phyloP scores from a whole-genome alignment of 169 alveolate species.

The Plasmodium fragile region DNA sequence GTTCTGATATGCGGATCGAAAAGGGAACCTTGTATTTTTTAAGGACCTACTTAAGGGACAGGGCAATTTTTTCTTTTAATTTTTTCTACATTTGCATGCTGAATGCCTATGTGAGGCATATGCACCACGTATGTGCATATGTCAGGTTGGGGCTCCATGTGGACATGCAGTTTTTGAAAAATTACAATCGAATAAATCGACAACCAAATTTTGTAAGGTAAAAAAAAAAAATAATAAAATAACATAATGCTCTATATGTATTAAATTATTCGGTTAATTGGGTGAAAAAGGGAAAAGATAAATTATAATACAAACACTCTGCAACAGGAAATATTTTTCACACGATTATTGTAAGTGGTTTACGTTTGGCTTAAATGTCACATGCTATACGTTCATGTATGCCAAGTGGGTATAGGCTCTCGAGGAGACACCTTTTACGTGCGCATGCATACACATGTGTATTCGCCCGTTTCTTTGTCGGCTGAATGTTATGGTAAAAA shows the following conservation, averaged over 20 bases:
- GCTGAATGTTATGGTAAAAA: neutral
- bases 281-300: neutral
- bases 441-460: neutral
- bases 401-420: neutral
- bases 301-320: neutral
- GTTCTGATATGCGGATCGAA: neutral
- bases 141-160: neutral
- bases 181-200: slow-evolving; percentile 41
- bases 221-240: neutral
- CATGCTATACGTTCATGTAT: neutral
- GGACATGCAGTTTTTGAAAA: slow-evolving; percentile 39
- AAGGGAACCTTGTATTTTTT: neutral
- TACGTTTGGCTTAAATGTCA: neutral
- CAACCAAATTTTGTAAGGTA: neutral
- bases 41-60: neutral
- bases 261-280: neutral
- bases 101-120: neutral
- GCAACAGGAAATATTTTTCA: neutral
- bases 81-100: slow-evolving; percentile 41
- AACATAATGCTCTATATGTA: neutral
- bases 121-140: neutral
- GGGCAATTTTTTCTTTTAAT: neutral
- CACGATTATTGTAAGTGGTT: neutral
- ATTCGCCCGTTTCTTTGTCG: neutral
- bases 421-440: neutral